phyloP scores from a whole-genome alignment of 148 eudicot genomes.

The Suaeda aralocaspica region DNA sequence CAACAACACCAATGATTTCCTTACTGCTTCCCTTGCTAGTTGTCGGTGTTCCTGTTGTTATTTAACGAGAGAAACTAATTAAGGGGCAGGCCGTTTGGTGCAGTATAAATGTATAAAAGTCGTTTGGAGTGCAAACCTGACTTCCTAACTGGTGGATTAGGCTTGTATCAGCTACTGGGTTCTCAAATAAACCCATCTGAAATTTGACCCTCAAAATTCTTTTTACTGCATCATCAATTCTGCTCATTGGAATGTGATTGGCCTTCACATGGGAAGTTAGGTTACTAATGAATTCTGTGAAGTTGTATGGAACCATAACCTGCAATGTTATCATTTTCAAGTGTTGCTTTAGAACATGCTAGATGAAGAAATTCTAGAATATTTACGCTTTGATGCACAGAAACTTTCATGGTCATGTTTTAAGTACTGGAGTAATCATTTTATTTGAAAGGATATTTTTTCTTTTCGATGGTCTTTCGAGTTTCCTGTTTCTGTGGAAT shows the following conservation, averaged over 20 bases:
- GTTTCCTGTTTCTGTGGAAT: too few relatives aligned
- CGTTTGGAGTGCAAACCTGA: conserved; percentile 28
- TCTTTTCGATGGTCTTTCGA: too few relatives aligned
- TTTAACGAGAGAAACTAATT: background rate
- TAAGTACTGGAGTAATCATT: too few relatives aligned
- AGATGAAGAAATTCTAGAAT: background rate
- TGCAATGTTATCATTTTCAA: conserved; percentile 22
- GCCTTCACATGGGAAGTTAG: conserved; percentile 44
- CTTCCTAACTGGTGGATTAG: conserved; percentile 45
- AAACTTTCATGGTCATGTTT: background rate
- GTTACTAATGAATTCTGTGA: conserved; percentile 43
- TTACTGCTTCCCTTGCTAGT: conserved; percentile 49
- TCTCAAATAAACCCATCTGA: conserved; percentile 58
- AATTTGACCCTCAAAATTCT: conserved; percentile 63
- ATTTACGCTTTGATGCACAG: too few relatives aligned
- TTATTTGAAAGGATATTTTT: too few relatives aligned
- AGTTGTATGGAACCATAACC: conserved; percentile 58
- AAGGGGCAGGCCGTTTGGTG: background rate
- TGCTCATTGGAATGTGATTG: conserved; percentile 45
- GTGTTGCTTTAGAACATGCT: background rate
- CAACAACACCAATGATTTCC: conserved; percentile 41
- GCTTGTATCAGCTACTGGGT: conserved; percentile 54
- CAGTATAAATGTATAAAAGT: too few relatives aligned
- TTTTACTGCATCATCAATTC: conserved; percentile 63
- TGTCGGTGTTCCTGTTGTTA: conserved; percentile 37